A percentile compares a stretch with the other conserved stretches of the same genome.
These are phyloP conservation scores for Ustilago shanxiensis DNA, from an alignment of 1,284 basidiomycete species.

Conservation along the genomic window DNA sequence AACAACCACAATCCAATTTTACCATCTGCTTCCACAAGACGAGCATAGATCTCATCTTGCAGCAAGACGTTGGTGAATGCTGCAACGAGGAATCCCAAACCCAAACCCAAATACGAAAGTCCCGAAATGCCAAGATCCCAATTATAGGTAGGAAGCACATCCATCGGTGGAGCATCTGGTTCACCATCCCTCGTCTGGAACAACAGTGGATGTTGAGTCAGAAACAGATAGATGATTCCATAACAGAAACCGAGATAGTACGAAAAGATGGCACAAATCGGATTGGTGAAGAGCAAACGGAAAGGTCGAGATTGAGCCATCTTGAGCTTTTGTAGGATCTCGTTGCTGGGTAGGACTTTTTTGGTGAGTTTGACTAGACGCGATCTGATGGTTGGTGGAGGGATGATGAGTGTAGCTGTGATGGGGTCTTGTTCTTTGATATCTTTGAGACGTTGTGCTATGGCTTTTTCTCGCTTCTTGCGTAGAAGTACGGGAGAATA, in stretches of 20 bases:
- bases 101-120: slow-evolving; percentile 71
- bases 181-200: slow-evolving; percentile 61
- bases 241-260: slow-evolving; percentile 73
- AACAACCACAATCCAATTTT: slow-evolving; percentile 50
- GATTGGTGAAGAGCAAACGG: slow-evolving; percentile 61
- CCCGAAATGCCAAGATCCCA: slow-evolving; percentile 71
- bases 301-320: slow-evolving; percentile 71
- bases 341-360: slow-evolving; percentile 21
- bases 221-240: slow-evolving; percentile 71
- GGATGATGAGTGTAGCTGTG: background rate
- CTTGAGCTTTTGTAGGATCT: slow-evolving; percentile 35
- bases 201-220: slow-evolving; percentile 71
- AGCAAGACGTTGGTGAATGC: slow-evolving; percentile 69
- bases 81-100: slow-evolving; percentile 71
- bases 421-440: slow-evolving; percentile 27
- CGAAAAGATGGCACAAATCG: slow-evolving; percentile 70
- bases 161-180: slow-evolving; percentile 61
- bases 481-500: slow-evolving; percentile 58
- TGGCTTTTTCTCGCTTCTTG: slow-evolving; percentile 44
- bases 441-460: slow-evolving; percentile 18
- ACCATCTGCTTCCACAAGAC: slow-evolving; percentile 50
- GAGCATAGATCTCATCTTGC: slow-evolving; percentile 72
- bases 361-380: background rate
- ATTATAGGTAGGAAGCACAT: slow-evolving; percentile 70
- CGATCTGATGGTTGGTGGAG: background rate